Evolutionary conservation across 441 rosid species (phyloP), one percentile per base, ranked within the genome.

Genomic region (Gossypium davidsonii): DNA sequence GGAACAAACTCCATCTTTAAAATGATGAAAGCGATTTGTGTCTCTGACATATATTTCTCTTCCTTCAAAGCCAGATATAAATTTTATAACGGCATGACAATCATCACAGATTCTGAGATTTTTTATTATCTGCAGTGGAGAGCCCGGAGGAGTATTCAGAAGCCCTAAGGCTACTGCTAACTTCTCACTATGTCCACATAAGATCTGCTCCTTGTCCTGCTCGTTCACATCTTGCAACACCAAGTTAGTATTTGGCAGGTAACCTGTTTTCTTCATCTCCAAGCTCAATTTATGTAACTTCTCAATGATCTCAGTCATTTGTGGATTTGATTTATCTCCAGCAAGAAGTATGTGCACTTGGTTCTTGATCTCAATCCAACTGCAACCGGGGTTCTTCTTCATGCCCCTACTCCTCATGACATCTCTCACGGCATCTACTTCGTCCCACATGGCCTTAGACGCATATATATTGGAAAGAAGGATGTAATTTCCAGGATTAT

Each of bases 31-130:
- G 48, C 89, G 78, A 79, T 89, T 89, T 6, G 84, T 80, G 71
- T 89, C 92, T 73, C 90, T 77, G 25, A 88, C 85, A 68, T 79
- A 80, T 59, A 86, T 86, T 42, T 80, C 87, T 79, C 89, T 83
- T 28, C 82, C 74, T 49, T 75, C 85, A 53, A 80, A 79, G 20
- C 78, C 68, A 2, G 90, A 85, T 61, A 85, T 84, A 62, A 80
- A 85, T 73, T 89, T 89, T 57, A 86, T 83, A 34, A 84, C 84
- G 31, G 83, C 59, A 75, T 86, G 92, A 66, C 92, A 89, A 49
- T 90, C 92, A 4, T 86, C 85, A 51, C 94, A 86, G 75, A 89
- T 80, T 79, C 92, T 79, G 62, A 88, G 85, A 79, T 88, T 89
- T 85, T 88, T 89, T 67, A 85, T 85, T 37, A 88, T 82, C 69